Evolutionary conservation across 1,284 basidiomycete genomes (phyloP), one percentile per base, ranked within the genome.

Genomic region (Ustilago nuda): DNA sequence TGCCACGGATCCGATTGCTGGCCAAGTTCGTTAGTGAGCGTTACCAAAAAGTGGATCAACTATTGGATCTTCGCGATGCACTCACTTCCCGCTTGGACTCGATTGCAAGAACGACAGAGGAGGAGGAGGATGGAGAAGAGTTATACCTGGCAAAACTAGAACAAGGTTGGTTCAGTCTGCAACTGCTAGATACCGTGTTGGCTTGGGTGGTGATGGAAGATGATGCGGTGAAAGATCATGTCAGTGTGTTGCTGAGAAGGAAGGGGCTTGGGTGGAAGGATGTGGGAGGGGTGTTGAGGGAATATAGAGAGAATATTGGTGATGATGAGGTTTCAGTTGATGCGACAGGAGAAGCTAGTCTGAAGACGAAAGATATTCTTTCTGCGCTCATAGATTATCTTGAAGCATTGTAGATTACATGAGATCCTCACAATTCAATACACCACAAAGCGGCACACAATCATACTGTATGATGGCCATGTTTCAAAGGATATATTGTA

Each of bases 151-250:
- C 91, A 19, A 90, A 92, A 46, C 87, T 98, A 32, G 94, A 97
- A 63, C 90, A 91, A 2, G 97, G 96, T 0, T 87, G 98, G 39
- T 95, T 93, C 84, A 92, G 92, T 1, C 86, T 99, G 11, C 96
- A 99, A 83, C 92, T 92, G 17, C 90, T 93, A 27, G 96, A 98
- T 86, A 97, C 95, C 74, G 92, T 98, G 56, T 87, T 98, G 33
- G 95, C 93, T 1, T 99, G 97, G 97, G 87, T 98, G 33, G 90
- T 91, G 65, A 97, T 98, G 94, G 97, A 99, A 87, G 97, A 99
- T 80, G 97, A 99, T 81, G 97, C 95, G 3, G 32, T 54, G 17
- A 61, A 65, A 8, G 68, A 73, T n/a, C 82, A 84, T 37, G 51
- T 78, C 12, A 33, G 52, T 12, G 50, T 66, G 33, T 43, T 82